phyloP scores from a whole-genome alignment of 2,329 filamentous ascomycete genomes.

The Penicillium nordicum region DNA sequence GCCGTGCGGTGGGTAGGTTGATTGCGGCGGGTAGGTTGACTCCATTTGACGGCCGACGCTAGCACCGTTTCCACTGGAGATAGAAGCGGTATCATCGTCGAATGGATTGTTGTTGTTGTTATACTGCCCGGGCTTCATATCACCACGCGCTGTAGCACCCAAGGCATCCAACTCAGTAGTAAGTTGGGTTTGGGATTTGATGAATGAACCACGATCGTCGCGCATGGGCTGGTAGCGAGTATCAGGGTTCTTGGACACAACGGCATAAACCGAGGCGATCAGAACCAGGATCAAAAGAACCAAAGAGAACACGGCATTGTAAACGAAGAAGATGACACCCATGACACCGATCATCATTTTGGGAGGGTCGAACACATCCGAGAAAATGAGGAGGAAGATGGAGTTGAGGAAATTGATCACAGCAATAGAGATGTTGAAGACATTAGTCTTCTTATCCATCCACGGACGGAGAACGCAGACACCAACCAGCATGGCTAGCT shows the following conservation, averaged over 20 bases:
- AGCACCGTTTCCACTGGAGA: conserved; percentile 51
- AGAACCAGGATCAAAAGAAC: conserved; percentile 80
- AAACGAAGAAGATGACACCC: conserved; percentile 82
- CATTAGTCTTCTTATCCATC: conserved; percentile 99
- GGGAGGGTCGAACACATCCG: conserved; percentile 79
- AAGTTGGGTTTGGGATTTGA: conserved; percentile 88
- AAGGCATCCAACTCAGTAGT: conserved; percentile 86
- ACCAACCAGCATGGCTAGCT: conserved; percentile 71
- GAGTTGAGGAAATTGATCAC: conserved; percentile 87
- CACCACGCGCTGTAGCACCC: conserved; percentile 82
- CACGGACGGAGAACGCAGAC: conserved; percentile 81
- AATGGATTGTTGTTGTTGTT: conserved; percentile 54
- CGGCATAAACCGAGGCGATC: conserved; percentile 70
- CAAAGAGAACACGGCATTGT: conserved; percentile 79
- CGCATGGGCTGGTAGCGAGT: conserved; percentile 94
- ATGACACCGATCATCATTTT: conserved; percentile 80
- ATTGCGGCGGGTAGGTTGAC: conserved; percentile 24
- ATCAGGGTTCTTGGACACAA: conserved; percentile 91
- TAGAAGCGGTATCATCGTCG: conserved; percentile 69
- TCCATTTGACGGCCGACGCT: conserved; percentile 49
- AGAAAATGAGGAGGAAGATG: conserved; percentile 86
- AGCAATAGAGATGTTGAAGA: conserved; percentile 90
- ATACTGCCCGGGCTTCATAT: conserved; percentile 61
- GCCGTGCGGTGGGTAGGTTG: conserved; percentile 25
- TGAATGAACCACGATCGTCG: conserved; percentile 92